phyloP scores from a whole-genome alignment of 768 basidiomycete genomes.

The Phylloporus scabripes region DNA sequence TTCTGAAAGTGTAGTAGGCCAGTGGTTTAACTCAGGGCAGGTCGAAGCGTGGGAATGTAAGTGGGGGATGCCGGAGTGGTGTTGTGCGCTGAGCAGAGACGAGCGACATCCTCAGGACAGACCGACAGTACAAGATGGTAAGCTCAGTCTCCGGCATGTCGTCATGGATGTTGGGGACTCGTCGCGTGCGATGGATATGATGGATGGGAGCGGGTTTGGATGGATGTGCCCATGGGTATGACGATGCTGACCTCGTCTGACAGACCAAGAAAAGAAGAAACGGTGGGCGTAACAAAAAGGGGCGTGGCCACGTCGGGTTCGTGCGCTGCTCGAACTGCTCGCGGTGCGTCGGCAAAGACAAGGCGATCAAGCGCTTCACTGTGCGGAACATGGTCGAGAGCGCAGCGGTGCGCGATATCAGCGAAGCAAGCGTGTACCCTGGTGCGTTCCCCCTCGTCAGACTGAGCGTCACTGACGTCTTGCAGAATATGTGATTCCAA shows the following conservation, averaged over 20 bases:
- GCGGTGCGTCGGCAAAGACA: conserved; percentile 96
- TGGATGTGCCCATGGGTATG: neutral
- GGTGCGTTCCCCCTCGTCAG: conserved; percentile 44
- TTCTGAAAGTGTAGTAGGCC: conserved; percentile 9
- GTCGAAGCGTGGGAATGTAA: conserved; percentile 20
- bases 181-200: neutral
- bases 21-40: conserved; percentile 24
- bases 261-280: conserved; percentile 99
- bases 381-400: conserved; percentile 99
- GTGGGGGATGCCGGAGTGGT: conserved; percentile 19
- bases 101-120: conserved; percentile 19
- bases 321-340: conserved; percentile 99
- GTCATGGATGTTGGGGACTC: neutral
- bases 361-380: conserved; percentile 99
- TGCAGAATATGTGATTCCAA: conserved; percentile 91
- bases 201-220: neutral
- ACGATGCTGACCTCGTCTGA: conserved; percentile 2
- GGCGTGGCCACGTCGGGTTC: conserved; percentile 91
- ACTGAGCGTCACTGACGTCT: neutral
- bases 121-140: conserved; percentile 26
- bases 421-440: conserved; percentile 89
- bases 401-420: conserved; percentile 95
- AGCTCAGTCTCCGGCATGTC: conserved; percentile 11
- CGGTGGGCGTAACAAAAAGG: conserved; percentile 98
- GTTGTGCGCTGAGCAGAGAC: neutral